These are phyloP conservation scores for Phanerochaete sordida DNA, from an alignment of 768 basidiomycete genomes.

Conservation along the genomic window DNA sequence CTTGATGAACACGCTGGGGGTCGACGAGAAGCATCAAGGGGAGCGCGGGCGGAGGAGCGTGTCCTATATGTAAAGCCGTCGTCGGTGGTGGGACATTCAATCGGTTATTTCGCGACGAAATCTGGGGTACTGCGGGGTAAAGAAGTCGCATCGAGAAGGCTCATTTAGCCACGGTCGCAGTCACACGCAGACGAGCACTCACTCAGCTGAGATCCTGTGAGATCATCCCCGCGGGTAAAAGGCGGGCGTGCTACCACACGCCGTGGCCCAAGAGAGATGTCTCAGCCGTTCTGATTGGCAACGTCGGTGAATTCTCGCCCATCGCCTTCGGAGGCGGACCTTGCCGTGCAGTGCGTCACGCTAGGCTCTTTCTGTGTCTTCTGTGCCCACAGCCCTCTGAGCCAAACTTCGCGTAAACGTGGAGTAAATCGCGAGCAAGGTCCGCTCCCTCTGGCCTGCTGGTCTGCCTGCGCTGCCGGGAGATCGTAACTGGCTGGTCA, in stretches of 20 bases:
- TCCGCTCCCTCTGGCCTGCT: neutral
- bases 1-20: neutral
- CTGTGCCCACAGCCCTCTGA: neutral
- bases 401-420: neutral
- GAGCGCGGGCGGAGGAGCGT: neutral
- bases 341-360: neutral
- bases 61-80: slow-evolving; percentile 11
- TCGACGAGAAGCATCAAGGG: slow-evolving; percentile 11
- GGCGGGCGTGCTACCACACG: neutral
- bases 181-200: neutral
- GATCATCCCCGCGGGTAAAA: slow-evolving; percentile 3
- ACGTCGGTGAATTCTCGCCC: slow-evolving; percentile 4
- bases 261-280: neutral
- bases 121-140: slow-evolving; percentile 25
- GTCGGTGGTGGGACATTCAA: neutral
- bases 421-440: neutral
- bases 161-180: neutral
- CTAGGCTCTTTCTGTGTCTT: neutral
- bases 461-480: neutral
- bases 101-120: slow-evolving; percentile 3
- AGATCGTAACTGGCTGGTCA: too few species aligned
- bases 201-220: slow-evolving; percentile 2
- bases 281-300: slow-evolving; percentile 6
- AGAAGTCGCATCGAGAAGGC: neutral
- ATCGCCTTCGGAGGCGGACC: neutral